Conservation (phyloP, 108 stramenopile species). For the Hondaea fermentalgiana region DNA sequence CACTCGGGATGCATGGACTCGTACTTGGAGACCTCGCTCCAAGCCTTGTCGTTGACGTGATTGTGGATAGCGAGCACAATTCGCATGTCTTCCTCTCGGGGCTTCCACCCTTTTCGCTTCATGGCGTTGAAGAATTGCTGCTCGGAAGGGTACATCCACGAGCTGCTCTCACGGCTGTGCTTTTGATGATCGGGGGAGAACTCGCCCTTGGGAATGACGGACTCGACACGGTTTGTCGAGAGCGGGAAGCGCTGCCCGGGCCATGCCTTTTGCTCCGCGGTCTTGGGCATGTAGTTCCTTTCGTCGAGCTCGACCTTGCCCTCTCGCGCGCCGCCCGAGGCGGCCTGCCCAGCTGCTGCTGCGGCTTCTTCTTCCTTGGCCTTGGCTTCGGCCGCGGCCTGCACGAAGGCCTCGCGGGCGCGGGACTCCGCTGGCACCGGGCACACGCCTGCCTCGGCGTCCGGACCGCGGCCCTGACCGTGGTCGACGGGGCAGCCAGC, state of each 20-base stretch:
- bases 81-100: constrained; percentile 61
- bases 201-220: constrained; percentile 78
- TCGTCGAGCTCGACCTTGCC: constrained; percentile 57
- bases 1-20: constrained; percentile 45
- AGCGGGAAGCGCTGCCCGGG: constrained; percentile 50
- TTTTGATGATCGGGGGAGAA: constrained; percentile 34
- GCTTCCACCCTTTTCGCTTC: constrained; percentile 80
- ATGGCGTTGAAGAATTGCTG: constrained; percentile 95
- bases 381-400: background rate
- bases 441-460: background rate
- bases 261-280: constrained; percentile 26
- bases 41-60: constrained; percentile 83
- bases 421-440: background rate
- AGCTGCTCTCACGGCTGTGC: constrained; percentile 16
- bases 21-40: constrained; percentile 65
- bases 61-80: constrained; percentile 87
- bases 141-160: constrained; percentile 90
- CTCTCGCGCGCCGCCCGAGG: background rate
- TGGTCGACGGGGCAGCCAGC: background rate
- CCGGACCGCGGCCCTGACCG: background rate
- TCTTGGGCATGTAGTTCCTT: constrained; percentile 83
- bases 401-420: background rate
- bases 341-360: background rate
- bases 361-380: background rate
- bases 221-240: constrained; percentile 65